These are phyloP conservation scores for Arabidopsis suecica DNA, from an alignment of 345 rosid species.

Conservation along the genomic window DNA sequence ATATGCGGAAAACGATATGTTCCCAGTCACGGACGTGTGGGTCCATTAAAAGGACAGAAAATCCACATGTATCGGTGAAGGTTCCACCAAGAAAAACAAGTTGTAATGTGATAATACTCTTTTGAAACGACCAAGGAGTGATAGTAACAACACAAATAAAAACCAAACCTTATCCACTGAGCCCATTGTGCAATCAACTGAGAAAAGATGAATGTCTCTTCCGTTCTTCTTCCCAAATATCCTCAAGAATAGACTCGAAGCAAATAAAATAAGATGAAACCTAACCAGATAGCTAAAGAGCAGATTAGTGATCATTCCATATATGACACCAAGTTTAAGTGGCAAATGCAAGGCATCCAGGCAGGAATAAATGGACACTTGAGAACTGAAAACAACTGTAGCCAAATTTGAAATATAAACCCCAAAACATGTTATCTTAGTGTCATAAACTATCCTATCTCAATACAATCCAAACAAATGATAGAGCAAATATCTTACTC, in stretches of 20 bases:
- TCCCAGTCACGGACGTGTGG: too few relatives aligned
- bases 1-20: too few relatives aligned
- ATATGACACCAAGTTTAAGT: slow-evolving; percentile 16
- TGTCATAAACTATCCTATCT: slow-evolving; percentile 15
- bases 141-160: slow-evolving; percentile 1
- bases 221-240: slow-evolving; percentile 70
- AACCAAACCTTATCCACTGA: slow-evolving; percentile 82
- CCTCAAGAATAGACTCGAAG: slow-evolving; percentile 50
- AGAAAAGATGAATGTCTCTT: slow-evolving; percentile 66
- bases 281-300: slow-evolving; percentile 32
- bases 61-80: too few relatives aligned
- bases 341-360: slow-evolving; percentile 6
- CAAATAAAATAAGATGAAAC: background rate
- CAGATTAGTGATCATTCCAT: slow-evolving; percentile 18
- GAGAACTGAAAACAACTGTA: slow-evolving; percentile 8
- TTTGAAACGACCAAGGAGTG: background rate
- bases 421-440: slow-evolving; percentile 25
- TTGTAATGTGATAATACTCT: background rate
- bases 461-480: slow-evolving; percentile 26
- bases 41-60: too few relatives aligned
- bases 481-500: slow-evolving; percentile 12
- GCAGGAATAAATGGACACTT: slow-evolving; percentile 24
- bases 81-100: slow-evolving; percentile 14
- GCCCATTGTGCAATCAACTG: slow-evolving; percentile 88
- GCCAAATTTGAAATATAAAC: slow-evolving; percentile 7